phyloP scores from a whole-genome alignment of 208 protist genomes.

The Trypanosoma grayi region DNA sequence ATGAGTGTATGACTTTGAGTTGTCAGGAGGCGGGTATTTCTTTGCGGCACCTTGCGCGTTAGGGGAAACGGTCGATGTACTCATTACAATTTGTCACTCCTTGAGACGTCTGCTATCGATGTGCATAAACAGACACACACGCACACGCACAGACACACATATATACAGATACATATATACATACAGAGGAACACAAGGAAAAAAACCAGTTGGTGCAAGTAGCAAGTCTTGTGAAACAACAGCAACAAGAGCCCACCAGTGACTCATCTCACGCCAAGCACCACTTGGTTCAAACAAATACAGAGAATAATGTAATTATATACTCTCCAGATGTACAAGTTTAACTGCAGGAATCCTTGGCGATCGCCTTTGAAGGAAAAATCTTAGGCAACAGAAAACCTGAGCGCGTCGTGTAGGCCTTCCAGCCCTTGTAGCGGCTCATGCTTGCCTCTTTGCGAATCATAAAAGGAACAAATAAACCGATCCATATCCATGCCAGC shows the following conservation, averaged over 20 bases:
- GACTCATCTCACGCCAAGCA: too few species aligned
- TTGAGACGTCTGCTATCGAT: not conserved
- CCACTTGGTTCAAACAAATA: too few species aligned
- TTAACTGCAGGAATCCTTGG: too few species aligned
- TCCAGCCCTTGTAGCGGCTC: slow-evolving; percentile 71
- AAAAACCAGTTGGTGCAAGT: too few species aligned
- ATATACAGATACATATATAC: too few species aligned
- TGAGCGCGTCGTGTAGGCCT: slow-evolving; percentile 42
- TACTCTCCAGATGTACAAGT: too few species aligned
- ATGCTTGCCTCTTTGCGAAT: slow-evolving; percentile 73
- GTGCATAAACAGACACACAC: not conserved
- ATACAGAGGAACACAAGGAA: too few species aligned
- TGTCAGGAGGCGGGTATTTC: slow-evolving; percentile 65
- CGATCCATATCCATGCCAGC: slow-evolving; percentile 57
- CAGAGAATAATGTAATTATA: too few species aligned
- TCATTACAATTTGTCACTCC: slow-evolving; percentile 9
- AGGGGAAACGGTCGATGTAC: slow-evolving; percentile 6
- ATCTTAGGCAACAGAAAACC: slow-evolving; percentile 67
- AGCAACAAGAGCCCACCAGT: too few species aligned
- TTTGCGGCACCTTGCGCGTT: slow-evolving; percentile 27
- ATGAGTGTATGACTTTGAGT: slow-evolving; percentile 68
- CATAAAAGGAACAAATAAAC: slow-evolving; percentile 78
- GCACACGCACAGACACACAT: too few species aligned
- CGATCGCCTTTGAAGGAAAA: slow-evolving; percentile 20
- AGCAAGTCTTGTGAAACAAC: too few species aligned